These are phyloP conservation scores for Penstemon barbatus DNA, from an alignment of 257 asterid species.

Conservation along the genomic window DNA sequence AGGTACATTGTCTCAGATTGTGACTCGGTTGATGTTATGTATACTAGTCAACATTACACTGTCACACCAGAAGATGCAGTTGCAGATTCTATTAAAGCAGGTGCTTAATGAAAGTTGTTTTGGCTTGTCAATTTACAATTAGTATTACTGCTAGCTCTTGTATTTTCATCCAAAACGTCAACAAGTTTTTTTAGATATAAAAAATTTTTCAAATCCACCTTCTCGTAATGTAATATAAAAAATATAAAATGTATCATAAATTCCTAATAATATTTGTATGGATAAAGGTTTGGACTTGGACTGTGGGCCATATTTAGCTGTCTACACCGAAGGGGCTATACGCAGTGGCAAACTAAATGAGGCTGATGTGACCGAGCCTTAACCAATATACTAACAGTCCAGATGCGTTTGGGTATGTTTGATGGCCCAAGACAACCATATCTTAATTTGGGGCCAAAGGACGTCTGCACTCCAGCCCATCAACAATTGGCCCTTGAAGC, in stretches of 20 bases:
- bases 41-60: constrained; percentile 60
- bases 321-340: constrained; percentile 64
- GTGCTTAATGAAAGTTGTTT: constrained; percentile 17
- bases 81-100: constrained; percentile 74
- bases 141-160: too few species aligned
- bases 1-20: constrained; percentile 93
- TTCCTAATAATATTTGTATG: too few species aligned
- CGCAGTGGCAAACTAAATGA: constrained; percentile 55
- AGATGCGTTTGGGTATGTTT: constrained; percentile 90
- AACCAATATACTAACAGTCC: constrained; percentile 59
- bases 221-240: too few species aligned
- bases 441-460: constrained; percentile 65
- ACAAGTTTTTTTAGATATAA: neutral
- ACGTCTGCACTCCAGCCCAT: constrained; percentile 79
- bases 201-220: too few species aligned
- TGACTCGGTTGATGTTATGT: constrained; percentile 73
- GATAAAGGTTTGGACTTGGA: constrained; percentile 78
- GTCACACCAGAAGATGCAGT: constrained; percentile 81
- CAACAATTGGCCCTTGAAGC: constrained; percentile 80
- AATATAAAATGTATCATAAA: too few species aligned
- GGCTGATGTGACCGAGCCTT: constrained; percentile 65
- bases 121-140: too few species aligned
- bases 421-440: constrained; percentile 73
- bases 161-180: too few species aligned
- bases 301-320: constrained; percentile 85